Evolutionary conservation across 83 land plant species (phyloP).

Genomic region (Thuja plicata): DNA sequence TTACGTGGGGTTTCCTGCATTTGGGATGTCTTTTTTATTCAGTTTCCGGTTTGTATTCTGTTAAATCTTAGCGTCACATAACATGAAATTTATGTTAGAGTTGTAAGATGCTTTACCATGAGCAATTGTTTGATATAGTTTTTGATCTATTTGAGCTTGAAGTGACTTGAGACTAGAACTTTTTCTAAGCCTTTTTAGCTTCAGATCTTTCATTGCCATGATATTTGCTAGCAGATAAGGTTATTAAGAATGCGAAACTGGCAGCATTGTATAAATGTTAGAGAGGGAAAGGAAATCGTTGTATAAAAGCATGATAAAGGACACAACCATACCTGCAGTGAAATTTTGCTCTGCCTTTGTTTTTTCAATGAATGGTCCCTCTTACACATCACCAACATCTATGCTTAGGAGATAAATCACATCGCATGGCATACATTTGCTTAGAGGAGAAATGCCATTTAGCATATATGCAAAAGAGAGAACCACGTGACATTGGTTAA

Average conservation of each 20-base stretch:
- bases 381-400: no score
- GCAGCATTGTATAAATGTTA: no score
- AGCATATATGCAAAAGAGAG: no score
- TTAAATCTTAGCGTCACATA: neutral
- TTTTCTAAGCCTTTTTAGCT: neutral
- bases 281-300: no score
- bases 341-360: no score
- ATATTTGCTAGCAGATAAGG: neutral
- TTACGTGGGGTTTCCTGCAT: neutral
- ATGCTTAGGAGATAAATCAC: no score
- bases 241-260: neutral
- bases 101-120: neutral
- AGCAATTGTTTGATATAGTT: neutral
- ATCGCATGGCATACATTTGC: no score
- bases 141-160: neutral
- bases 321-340: no score
- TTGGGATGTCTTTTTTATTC: neutral
- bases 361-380: no score
- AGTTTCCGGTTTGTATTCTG: neutral
- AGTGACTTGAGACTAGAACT: neutral
- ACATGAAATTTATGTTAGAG: neutral
- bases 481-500: no score
- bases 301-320: no score
- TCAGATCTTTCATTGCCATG: neutral
- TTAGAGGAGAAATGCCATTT: no score